Evolutionary conservation across 805 yeast species (phyloP).

Genomic region (Sugiyamaella smithiae): DNA sequence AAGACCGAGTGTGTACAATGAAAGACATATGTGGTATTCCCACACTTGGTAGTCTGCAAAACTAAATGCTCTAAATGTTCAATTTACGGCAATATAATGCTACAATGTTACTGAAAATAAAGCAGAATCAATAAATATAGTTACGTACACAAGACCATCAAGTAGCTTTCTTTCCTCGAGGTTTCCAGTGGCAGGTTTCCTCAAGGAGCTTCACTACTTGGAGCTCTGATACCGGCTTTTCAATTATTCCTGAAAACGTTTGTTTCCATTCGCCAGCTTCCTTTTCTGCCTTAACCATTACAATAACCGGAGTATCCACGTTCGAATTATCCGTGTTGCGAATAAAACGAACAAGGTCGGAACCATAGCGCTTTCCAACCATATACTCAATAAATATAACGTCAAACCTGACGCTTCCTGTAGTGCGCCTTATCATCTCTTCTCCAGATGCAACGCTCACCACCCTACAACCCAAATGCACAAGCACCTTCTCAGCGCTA

Average conservation of each 20-base stretch:
- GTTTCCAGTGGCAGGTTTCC: constrained; percentile 32
- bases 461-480: constrained; percentile 72
- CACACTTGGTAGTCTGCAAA: too few species aligned
- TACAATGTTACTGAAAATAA: too few species aligned
- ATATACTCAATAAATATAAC: constrained; percentile 72
- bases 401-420: constrained; percentile 82
- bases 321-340: constrained; percentile 76
- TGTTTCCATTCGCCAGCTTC: constrained; percentile 40
- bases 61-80: too few species aligned
- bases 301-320: constrained; percentile 71
- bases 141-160: too few species aligned
- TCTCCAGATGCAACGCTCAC: constrained; percentile 76
- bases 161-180: constrained; percentile 13
- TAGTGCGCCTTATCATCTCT: constrained; percentile 75
- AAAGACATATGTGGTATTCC: too few species aligned
- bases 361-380: constrained; percentile 62
- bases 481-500: constrained; percentile 60
- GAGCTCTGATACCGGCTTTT: constrained; percentile 57
- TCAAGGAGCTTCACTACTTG: constrained; percentile 36
- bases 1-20: too few species aligned
- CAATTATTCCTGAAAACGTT: constrained; percentile 65
- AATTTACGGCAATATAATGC: too few species aligned
- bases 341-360: constrained; percentile 74
- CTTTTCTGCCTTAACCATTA: constrained; percentile 65
- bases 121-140: constrained; percentile 4